Evolutionary conservation across 2,329 filamentous ascomycete species (phyloP), one percentile per base, ranked within the genome.

Genomic region (Trichoderma lentiforme): DNA sequence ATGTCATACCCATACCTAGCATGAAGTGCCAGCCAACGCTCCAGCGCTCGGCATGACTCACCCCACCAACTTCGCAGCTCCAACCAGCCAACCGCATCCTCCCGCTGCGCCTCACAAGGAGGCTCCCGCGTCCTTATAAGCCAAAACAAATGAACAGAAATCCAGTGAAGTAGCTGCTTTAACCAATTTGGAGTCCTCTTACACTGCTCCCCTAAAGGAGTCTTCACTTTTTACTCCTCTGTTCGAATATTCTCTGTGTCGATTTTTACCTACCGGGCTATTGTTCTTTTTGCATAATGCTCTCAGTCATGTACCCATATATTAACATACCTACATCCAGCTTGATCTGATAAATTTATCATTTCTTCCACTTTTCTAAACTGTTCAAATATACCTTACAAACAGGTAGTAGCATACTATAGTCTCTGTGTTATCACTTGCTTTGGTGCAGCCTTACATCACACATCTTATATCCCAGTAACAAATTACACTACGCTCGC

Each of bases 141-240:
- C 8, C n/a, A 68, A 71, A 71, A 68, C 26, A 43, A 30, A 71
- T 9, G n/a, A 32, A 26, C 9, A 30, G 12, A 43, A 14, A 11
- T 15, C 3, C 62, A 71, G 70, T 65, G 70, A 71, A 68, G 70
- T 71, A 71, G 70, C 51, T 68, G 57, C 9, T 34, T 60, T 60
- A n/a, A n/a, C 18, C 4, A 32, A 6, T 21, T 32, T 9, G 26
- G 36, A n/a, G 4, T 39, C 15, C 30, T 43, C n/a, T 51, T 32
- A n/a, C 15, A 21, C 2, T 57, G 61, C 32, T 63, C 64, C 58
- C 64, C 43, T 11, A 15, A 30, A 32, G 60, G 66, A 69, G 66
- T 14, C 66, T 69, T 69, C 66, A 61, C 66, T 69, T 69, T 69
- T 61, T 70, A 36, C 58, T 21, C 28, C 9, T 53, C 21, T n/a